Conservation (phyloP, 805 yeast species). For the Ogataea neopini region DNA sequence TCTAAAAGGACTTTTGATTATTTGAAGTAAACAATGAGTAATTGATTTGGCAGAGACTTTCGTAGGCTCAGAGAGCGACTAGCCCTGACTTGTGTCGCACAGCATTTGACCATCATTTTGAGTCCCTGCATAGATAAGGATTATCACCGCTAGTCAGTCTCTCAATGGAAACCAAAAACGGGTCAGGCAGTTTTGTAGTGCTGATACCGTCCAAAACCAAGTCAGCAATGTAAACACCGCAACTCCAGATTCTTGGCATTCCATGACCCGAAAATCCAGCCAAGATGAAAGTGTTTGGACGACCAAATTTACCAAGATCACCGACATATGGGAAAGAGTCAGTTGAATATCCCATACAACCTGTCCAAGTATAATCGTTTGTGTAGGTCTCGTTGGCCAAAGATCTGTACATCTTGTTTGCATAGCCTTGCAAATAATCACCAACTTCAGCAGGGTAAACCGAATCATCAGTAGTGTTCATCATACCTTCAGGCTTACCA, state of each 20-base stretch:
- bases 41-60: too few relatives aligned
- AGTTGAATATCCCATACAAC: conserved; percentile 47
- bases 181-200: conserved; percentile 3
- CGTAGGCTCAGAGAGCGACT: too few relatives aligned
- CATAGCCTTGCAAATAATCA: conserved; percentile 31
- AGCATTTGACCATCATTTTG: too few relatives aligned
- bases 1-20: too few relatives aligned
- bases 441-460: conserved; percentile 26
- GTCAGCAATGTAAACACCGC: conserved; percentile 41
- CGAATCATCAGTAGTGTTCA: conserved; percentile 37
- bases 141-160: not conserved
- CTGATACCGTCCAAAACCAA: conserved; percentile 14
- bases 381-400: conserved; percentile 30
- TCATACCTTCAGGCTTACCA: conserved; percentile 18
- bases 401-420: conserved; percentile 30
- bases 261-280: conserved; percentile 56
- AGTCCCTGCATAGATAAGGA: not conserved
- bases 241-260: conserved; percentile 47
- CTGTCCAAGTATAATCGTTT: conserved; percentile 43
- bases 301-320: conserved; percentile 30
- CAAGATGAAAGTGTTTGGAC: conserved; percentile 36
- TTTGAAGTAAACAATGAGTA: too few relatives aligned
- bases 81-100: too few relatives aligned
- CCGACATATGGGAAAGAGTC: conserved; percentile 48
- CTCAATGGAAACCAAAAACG: conserved; percentile 1